Conservation (phyloP, 306 rosid genomes). For the Prunus mume region DNA sequence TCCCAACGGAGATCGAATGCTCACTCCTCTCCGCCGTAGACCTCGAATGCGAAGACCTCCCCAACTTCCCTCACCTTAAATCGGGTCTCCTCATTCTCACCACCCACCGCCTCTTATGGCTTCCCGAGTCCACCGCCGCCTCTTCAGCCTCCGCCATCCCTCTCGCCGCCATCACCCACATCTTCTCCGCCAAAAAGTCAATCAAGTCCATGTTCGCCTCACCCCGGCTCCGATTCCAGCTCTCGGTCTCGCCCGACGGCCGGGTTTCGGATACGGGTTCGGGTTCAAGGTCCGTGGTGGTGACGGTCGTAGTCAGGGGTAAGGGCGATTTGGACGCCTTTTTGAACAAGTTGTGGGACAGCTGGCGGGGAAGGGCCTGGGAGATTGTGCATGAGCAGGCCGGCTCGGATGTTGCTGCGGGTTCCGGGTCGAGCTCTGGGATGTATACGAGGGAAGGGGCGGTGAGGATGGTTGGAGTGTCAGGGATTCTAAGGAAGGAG, state of each 20-base stretch:
- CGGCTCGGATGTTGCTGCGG: conserved; percentile 10
- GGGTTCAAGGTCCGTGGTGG: conserved; percentile 48
- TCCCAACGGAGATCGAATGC: conserved; percentile 66
- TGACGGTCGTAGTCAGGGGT: conserved; percentile 69
- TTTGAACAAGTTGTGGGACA: conserved; percentile 68
- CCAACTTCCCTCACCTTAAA: conserved; percentile 64
- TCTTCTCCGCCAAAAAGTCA: conserved; percentile 66
- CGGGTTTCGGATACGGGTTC: conserved; percentile 30
- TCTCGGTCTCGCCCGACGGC: conserved; percentile 49
- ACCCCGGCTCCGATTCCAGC: conserved; percentile 83
- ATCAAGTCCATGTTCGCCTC: conserved; percentile 72
- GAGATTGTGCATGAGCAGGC: conserved; percentile 29
- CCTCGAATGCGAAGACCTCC: conserved; percentile 69
- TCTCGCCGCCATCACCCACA: conserved; percentile 57
- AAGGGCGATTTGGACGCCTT: conserved; percentile 84
- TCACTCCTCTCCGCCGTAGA: conserved; percentile 76
- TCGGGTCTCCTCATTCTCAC: conserved; percentile 86
- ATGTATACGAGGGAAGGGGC: conserved; percentile 75
- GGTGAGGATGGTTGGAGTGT: conserved; percentile 90
- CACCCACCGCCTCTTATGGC: conserved; percentile 84
- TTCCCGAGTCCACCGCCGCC: conserved; percentile 34
- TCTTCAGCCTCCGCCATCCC: conserved; percentile 42
- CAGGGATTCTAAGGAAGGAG: conserved; percentile 94
- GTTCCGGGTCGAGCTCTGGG: conserved; percentile 29
- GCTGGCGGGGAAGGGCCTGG: conserved; percentile 83